Percentiles rank a stretch among this genome's conserved stretches.
These are phyloP conservation scores for Stagonosporopsis vannaccii DNA, from an alignment of 2,329 filamentous ascomycete species.

Conservation along the genomic window DNA sequence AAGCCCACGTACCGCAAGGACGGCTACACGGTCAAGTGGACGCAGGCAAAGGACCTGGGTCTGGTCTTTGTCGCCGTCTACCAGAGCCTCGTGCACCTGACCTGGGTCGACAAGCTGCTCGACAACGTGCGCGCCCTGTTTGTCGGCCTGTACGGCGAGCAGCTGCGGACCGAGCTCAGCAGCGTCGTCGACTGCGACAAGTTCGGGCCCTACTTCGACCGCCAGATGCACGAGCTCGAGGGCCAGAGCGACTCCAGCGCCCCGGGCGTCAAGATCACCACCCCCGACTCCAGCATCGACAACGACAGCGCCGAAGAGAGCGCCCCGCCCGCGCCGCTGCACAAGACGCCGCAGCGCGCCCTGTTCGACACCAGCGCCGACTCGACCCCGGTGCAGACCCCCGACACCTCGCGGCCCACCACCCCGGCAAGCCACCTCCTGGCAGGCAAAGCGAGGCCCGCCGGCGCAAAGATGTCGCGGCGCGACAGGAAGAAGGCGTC, in stretches of 20 bases:
- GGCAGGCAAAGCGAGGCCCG: conserved; percentile 74
- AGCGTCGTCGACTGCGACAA: conserved; percentile 75
- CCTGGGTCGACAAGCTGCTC: conserved; percentile 95
- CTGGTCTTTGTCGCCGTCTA: conserved; percentile 98
- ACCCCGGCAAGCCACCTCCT: conserved; percentile 77
- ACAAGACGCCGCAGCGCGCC: conserved; percentile 49
- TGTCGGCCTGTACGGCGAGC: conserved; percentile 85
- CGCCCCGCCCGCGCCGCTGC: conserved; percentile 60
- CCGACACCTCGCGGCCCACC: conserved; percentile 78
- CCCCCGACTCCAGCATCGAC: conserved; percentile 60
- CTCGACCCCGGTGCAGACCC: conserved; percentile 72
- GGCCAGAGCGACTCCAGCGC: conserved; percentile 55
- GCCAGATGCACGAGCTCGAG: conserved; percentile 85
- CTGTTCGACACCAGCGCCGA: conserved; percentile 65
- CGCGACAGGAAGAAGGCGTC: conserved; percentile 75
- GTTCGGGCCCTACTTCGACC: conserved; percentile 94
- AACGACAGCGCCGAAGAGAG: conserved; percentile 58
- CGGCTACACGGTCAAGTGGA: conserved; percentile 95
- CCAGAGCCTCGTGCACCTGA: conserved; percentile 90
- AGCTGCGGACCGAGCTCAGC: conserved; percentile 81
- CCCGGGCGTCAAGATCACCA: conserved; percentile 52
- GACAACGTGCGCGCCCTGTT: conserved; percentile 95
- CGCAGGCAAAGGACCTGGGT: conserved; percentile 87
- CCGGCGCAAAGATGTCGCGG: conserved; percentile 76
- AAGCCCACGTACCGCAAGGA: conserved; percentile 86